phyloP scores from a whole-genome alignment of 208 protist genomes.

The Crithidia thermophila region DNA sequence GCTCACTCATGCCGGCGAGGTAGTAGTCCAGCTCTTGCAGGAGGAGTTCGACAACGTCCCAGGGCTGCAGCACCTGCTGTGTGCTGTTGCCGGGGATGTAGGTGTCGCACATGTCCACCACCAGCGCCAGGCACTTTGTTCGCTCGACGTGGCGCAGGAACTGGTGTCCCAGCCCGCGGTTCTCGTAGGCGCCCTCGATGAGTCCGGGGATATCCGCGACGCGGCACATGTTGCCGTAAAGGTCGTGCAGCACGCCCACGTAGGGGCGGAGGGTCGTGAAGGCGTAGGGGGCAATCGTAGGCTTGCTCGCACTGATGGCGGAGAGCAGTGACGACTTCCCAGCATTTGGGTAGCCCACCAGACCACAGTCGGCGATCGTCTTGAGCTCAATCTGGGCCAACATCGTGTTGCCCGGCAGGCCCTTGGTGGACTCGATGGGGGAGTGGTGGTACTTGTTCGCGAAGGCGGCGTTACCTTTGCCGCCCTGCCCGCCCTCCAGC shows the following conservation, averaged over 20 bases:
- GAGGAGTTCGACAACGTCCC: slow-evolving; percentile 83
- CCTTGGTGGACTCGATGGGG: slow-evolving; percentile 86
- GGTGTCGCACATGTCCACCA: slow-evolving; percentile 89
- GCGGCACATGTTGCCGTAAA: slow-evolving; percentile 82
- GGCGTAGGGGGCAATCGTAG: slow-evolving; percentile 83
- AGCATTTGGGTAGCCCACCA: slow-evolving; percentile 93
- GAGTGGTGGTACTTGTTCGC: slow-evolving; percentile 90
- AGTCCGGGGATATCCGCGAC: slow-evolving; percentile 92
- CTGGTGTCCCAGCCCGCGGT: slow-evolving; percentile 86
- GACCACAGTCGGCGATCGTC: slow-evolving; percentile 90
- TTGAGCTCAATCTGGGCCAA: slow-evolving; percentile 91
- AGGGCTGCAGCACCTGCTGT: slow-evolving; percentile 55
- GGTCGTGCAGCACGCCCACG: slow-evolving; percentile 84
- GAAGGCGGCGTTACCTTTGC: slow-evolving; percentile 92
- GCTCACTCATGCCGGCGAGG: slow-evolving; percentile 60
- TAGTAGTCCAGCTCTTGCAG: slow-evolving; percentile 90
- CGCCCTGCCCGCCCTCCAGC: slow-evolving; percentile 90
- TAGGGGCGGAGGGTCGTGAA: slow-evolving; percentile 93
- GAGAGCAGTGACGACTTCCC: slow-evolving; percentile 93
- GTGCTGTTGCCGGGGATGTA: slow-evolving; percentile 43
- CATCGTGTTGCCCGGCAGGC: slow-evolving; percentile 92
- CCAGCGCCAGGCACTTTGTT: slow-evolving; percentile 82
- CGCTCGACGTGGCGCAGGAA: slow-evolving; percentile 94
- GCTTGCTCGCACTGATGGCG: slow-evolving; percentile 88
- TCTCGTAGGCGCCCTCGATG: slow-evolving; percentile 92